phyloP scores from a whole-genome alignment of 2,329 filamentous ascomycete genomes.

The Diplodia intermedia region DNA sequence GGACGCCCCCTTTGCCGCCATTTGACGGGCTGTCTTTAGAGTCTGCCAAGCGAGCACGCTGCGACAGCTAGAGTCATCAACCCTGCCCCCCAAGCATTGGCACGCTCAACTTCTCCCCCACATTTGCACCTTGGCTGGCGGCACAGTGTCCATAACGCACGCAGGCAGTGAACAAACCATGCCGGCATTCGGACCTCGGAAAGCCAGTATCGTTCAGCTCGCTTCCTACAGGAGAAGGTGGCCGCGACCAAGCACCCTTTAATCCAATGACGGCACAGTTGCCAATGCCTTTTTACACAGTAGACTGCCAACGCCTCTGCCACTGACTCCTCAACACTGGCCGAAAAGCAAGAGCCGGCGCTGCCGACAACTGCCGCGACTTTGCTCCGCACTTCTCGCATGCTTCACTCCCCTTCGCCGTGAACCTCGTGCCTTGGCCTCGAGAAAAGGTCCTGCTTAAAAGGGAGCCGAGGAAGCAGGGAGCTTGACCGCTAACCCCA shows the following conservation, averaged over 20 bases:
- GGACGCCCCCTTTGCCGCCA: not conserved
- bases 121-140: slow-evolving; percentile 12
- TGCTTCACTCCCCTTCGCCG: not conserved
- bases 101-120: slow-evolving; percentile 9
- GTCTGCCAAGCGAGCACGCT: slow-evolving; percentile 6
- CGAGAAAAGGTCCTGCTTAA: not conserved
- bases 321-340: not conserved
- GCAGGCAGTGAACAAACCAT: not conserved
- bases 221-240: not conserved
- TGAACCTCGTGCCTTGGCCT: not conserved
- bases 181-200: slow-evolving; percentile 3
- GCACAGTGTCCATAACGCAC: not conserved
- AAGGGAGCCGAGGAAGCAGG: not conserved
- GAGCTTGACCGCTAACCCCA: slow-evolving; percentile 2
- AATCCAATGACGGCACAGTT: not conserved
- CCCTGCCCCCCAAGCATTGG: slow-evolving; percentile 21
- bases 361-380: slow-evolving; percentile 15
- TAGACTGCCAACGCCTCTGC: not conserved
- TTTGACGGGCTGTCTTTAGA: not conserved
- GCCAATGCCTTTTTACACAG: not conserved
- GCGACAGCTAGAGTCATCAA: slow-evolving; percentile 18
- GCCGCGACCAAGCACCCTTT: not conserved
- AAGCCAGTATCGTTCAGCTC: not conserved
- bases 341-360: no score
- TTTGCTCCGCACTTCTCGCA: not conserved